Evolutionary conservation across 1,284 basidiomycete genomes (phyloP), one percentile per base, ranked within the genome.

Genomic region (Tremellales sp.): DNA sequence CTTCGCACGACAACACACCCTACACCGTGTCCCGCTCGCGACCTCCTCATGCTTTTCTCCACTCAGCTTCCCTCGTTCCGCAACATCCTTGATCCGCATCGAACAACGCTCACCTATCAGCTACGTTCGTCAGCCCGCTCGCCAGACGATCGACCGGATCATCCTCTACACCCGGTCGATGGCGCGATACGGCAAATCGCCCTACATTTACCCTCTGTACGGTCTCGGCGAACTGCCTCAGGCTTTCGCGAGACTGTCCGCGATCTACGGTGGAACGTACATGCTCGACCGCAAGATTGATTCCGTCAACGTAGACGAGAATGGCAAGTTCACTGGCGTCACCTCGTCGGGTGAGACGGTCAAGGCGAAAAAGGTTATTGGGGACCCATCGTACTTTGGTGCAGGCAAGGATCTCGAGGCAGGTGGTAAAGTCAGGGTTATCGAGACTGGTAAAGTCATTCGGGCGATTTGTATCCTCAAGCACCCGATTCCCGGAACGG

Each of bases 231-330:
- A 99, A 76, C 86, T 99, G 44, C 96, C 96, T 19, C 96, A 99
- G 73, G 91, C 94, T 2, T 99, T 99, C 69, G 96, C 96, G 15
- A 91, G 96, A 70, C 81, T 97, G 51, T 93, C 89, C 59, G 96
- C 96, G 62, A 97, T 99, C 72, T 97, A 99, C 73, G 96, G 96
- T 48, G 96, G 96, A 46, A 99, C 96, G 15, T 99, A 98, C 79
- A 99, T 99, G 96, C 86, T 99, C 51, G 92, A 97, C 80, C 98
- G 98, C 78, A 80, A 80, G 51, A 87, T 97, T 63, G 85, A 97
- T 58, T 84, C 89, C 72, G 91, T 98, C 65, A 86, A 97, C 54
- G 87, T 86, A 44, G 87, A 86, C 67, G 82, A 86, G 43, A 71
- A 74, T 53, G 96, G 96, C 67, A 89, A 88, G 72, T 97, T 99